Conservation (phyloP, 176 grass and related monocot species). For the Carex pumila region DNA sequence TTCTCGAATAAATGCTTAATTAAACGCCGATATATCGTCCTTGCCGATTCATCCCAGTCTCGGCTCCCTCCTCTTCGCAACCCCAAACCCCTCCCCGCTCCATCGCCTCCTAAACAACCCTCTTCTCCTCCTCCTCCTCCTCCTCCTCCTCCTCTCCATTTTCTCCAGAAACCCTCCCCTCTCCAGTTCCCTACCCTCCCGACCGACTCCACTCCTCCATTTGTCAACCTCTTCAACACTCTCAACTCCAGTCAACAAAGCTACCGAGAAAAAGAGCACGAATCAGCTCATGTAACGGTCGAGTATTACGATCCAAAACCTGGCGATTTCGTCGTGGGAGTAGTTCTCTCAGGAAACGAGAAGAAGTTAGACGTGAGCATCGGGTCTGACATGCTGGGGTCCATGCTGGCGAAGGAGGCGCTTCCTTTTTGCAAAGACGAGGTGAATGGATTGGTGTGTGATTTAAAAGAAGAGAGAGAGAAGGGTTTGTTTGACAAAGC, state of each 20-base stretch:
- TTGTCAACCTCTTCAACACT: constrained; percentile 21
- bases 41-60: constrained; percentile 7
- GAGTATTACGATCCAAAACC: constrained; percentile 62
- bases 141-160: background rate
- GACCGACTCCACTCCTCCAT: background rate
- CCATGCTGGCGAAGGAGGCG: constrained; percentile 76
- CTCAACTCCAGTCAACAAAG: background rate
- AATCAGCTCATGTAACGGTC: background rate
- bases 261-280: background rate
- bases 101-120: background rate
- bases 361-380: constrained; percentile 70
- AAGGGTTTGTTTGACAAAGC: constrained; percentile 18
- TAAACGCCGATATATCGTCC: constrained; percentile 9
- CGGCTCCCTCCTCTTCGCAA: constrained; percentile 15
- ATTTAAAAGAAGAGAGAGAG: background rate
- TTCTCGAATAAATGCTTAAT: background rate
- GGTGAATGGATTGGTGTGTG: constrained; percentile 8
- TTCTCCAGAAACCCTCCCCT: constrained; percentile 23
- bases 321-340: constrained; percentile 60
- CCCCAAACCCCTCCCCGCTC: background rate
- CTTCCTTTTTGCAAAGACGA: constrained; percentile 64
- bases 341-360: constrained; percentile 72
- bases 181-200: constrained; percentile 24
- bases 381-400: constrained; percentile 68
- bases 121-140: background rate